Conservation (phyloP, 139 green algal species). For the Chlorella sp. region DNA sequence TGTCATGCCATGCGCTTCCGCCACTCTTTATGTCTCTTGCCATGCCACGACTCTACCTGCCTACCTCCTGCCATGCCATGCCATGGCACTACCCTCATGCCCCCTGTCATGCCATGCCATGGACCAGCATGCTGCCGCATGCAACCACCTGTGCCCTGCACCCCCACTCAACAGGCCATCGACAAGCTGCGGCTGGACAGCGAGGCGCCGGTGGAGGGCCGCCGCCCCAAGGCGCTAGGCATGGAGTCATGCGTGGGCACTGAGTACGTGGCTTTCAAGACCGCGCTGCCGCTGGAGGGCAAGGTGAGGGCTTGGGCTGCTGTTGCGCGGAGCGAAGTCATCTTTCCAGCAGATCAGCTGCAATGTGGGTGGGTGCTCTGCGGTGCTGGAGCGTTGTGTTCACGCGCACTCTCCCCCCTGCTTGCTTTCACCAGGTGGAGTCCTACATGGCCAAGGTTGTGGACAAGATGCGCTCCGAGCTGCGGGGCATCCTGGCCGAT, state of each 20-base stretch:
- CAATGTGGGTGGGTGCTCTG: too few species aligned
- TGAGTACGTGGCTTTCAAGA: slow-evolving; percentile 80
- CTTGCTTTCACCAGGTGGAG: slow-evolving; percentile 68
- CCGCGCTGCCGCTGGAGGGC: slow-evolving; percentile 74
- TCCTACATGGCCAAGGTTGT: slow-evolving; percentile 89
- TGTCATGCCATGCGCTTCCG: too few species aligned
- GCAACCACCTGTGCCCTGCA: too few species aligned
- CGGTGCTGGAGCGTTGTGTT: too few species aligned
- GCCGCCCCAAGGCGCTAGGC: slow-evolving; percentile 70
- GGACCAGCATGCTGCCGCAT: background rate
- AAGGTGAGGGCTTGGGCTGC: slow-evolving; percentile 80
- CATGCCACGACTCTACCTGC: background rate
- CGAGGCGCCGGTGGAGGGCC: slow-evolving; percentile 51
- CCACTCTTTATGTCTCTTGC: too few species aligned
- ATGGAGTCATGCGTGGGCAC: slow-evolving; percentile 89
- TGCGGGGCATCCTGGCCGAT: slow-evolving; percentile 72
- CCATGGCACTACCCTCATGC: background rate
- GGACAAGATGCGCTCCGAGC: slow-evolving; percentile 89
- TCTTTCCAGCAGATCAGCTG: too few species aligned
- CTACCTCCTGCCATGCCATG: background rate
- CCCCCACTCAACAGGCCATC: slow-evolving; percentile 61
- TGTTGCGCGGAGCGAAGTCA: too few species aligned
- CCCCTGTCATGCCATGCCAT: background rate
- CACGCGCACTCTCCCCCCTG: too few species aligned
- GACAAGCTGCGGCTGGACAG: slow-evolving; percentile 85